Evolutionary conservation across 495 filamentous ascomycete genomes (phyloP), one percentile per base, ranked within the genome.

Genomic region (Immersiella caudata): DNA sequence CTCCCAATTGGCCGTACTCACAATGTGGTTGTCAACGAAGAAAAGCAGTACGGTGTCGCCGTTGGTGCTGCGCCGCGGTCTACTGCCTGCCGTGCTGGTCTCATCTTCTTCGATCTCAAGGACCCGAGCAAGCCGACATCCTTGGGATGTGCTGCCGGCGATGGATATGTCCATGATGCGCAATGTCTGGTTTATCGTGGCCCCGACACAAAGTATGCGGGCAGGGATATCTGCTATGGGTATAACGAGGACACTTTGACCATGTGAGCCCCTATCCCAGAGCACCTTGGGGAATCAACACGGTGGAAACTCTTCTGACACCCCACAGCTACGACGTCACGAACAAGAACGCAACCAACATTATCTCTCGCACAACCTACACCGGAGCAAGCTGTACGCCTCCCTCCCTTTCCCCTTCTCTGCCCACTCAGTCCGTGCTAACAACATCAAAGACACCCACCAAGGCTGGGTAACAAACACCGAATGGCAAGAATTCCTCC

Each of bases 91-190:
- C 52, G 62, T 0, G 75, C 74, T 18, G 84, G 84, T 0, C 68
- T 87, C 20, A 80, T 84, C 61, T 84, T 86, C 60, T 79, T 87
- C 66, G 82, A 86, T 65, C 62, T 85, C 50, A 75, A 72, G 4
- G 75, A 83, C 56, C 80, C 80, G 1, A 73, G 78, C 21, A 86
- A 83, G 21, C 84, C 84, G 1, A 80, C 74, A 11, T 78, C 70
- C 0, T 73, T 81, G 0, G 84, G 84, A 0, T 84, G 84, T 35
- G 79, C 78, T 0, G 71, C 75, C 0, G 70, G 72, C 14, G 84
- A 86, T 61, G 85, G 84, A 6, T 87, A 87, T 60, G 84, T 86
- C 12, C 84, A 87, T 50, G 84, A 87, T 57, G 84, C 84, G 0
- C 85, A 87, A 67, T 87, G 85, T 66, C 61, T 88, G 3, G 70